phyloP scores from a whole-genome alignment of 1,139 yeast genomes.

The Debaryomyces subglobosus region DNA sequence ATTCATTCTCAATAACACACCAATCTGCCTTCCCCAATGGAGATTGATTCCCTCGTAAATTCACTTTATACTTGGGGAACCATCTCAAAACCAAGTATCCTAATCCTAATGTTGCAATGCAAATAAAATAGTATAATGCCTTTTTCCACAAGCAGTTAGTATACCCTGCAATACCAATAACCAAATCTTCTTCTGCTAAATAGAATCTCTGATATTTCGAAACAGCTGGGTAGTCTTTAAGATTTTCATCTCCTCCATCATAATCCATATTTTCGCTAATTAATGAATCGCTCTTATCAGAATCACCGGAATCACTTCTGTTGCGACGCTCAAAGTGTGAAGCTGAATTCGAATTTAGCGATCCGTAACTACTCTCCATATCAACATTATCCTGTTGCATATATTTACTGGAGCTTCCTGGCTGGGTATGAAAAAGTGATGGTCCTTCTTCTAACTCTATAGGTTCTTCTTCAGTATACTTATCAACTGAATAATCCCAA shows the following conservation, averaged over 20 bases:
- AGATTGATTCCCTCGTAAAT: conserved; percentile 63
- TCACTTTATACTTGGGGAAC: conserved; percentile 78
- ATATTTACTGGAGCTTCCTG: conserved; percentile 1
- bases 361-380: conserved; percentile 32
- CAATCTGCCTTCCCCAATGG: conserved; percentile 86
- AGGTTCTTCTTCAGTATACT: conserved; percentile 37
- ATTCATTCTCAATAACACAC: conserved; percentile 93
- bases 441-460: conserved; percentile 12
- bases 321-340: conserved; percentile 32
- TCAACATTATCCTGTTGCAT: conserved; percentile 21
- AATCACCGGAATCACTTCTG: conserved; percentile 33
- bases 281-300: conserved; percentile 24
- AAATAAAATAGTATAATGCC: conserved; percentile 54
- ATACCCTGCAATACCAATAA: conserved; percentile 93
- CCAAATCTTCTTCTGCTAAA: conserved; percentile 93
- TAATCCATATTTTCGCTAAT: conserved; percentile 17
- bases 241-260: conserved; percentile 38
- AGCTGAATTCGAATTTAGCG: conserved; percentile 21
- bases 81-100: conserved; percentile 77
- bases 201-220: conserved; percentile 76
- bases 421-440: conserved; percentile 2
- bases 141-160: conserved; percentile 52
- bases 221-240: conserved; percentile 44
- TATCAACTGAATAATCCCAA: conserved; percentile 61
- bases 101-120: conserved; percentile 66